Base-by-base conservation (phyloP, 495 filamentous ascomycete species). In the Cercophora sp. region DNA sequence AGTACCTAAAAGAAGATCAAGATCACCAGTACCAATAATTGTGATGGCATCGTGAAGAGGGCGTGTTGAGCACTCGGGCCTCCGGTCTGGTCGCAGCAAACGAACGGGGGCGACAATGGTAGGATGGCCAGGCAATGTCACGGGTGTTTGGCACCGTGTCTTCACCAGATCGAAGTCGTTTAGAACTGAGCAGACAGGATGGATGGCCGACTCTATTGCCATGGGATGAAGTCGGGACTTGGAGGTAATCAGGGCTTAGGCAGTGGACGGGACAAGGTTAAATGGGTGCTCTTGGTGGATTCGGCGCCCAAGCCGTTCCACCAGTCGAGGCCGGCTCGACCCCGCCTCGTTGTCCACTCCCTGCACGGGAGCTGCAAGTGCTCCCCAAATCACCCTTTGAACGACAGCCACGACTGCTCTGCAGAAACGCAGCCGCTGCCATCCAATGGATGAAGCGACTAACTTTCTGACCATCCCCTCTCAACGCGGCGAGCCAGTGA, bases 401-500 rank as follows among this genome's bases (percentile, higher is more conserved):
- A 61, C 58, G 61, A 55, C 55, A 67, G 67, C 67, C 67, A 70
- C 67, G 67, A 68, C 65, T 62, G 48, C 57, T 48, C 25, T 70
- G 67, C 67, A 67, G 63, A n/a, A 57, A 66, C 50, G 63, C 59
- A 58, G 52, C 35, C 43, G 36, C 52, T 52, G 48, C 44, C 48
- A 32, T 59, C 64, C 65, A 68, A 66, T 68, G 55, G 52, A 55
- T 51, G 46, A 39, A 26, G 20, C 53, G 40, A 52, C 54, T 31
- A 47, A 26, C 34, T 27, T 46, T 51, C 39, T 42, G 40, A 47
- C 35, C 20, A 22, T 34, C 25, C 22, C 29, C 47, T 52, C 44
- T 19, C 45, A 27, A 31, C 27, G 36, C 53, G n/a, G 19, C 40
- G 29, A 61, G 44, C 49, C 58, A 62, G 45, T 64, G 42, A 57